phyloP scores from a whole-genome alignment of 202 grass and related monocot genomes.

The Carex sylvatica region DNA sequence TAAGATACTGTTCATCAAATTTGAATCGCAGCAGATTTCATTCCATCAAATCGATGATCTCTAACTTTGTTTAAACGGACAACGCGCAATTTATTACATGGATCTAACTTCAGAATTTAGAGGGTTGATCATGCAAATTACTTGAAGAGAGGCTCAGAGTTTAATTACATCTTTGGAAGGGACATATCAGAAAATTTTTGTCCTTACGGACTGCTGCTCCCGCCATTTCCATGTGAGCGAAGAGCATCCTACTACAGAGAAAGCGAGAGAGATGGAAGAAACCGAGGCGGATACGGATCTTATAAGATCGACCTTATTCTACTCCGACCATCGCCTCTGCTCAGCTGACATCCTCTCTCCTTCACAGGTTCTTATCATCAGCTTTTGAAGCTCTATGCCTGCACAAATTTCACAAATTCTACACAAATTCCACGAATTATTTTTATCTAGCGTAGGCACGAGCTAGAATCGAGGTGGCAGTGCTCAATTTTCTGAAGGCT shows the following conservation, averaged over 20 bases:
- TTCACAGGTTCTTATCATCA: conserved; percentile 31
- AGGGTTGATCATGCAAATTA: background rate
- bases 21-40: too few species aligned
- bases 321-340: conserved; percentile 74
- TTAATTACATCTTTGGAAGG: background rate
- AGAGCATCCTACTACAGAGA: background rate
- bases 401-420: background rate
- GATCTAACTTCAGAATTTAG: background rate
- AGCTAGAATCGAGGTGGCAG: conserved; percentile 85
- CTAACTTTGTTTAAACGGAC: background rate
- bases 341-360: conserved; percentile 77
- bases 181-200: background rate
- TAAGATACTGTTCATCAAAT: too few species aligned
- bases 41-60: too few species aligned
- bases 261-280: background rate
- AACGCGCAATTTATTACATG: background rate
- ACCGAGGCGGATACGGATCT: conserved; percentile 36
- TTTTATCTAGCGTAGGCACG: conserved; percentile 33
- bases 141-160: background rate
- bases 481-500: conserved; percentile 68
- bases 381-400: background rate
- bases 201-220: background rate
- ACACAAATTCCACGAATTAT: background rate
- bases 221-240: conserved; percentile 12
- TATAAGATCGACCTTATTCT: conserved; percentile 61